phyloP scores from a whole-genome alignment of 2,329 filamentous ascomycete genomes.

The Piedraia hortae region DNA sequence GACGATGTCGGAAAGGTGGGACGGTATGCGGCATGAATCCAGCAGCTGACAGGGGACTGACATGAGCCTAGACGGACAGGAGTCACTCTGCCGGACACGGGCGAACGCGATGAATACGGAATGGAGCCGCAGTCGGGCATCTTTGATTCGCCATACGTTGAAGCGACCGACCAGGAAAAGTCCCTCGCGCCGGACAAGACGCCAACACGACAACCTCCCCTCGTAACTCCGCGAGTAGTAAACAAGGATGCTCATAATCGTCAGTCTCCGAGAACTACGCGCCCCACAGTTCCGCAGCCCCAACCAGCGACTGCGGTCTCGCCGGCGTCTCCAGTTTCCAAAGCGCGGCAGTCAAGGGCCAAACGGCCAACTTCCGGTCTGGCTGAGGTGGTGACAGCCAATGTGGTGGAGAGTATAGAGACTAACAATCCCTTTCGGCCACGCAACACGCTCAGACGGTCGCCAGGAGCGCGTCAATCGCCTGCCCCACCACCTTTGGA shows the following conservation, averaged over 20 bases:
- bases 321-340: constrained; percentile 35
- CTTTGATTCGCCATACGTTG: constrained; percentile 47
- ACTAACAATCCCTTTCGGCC: constrained; percentile 11
- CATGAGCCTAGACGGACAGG: constrained; percentile 49
- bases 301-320: constrained; percentile 27
- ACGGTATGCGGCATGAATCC: constrained; percentile 4
- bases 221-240: no score
- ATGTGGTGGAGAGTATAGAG: constrained; percentile 7
- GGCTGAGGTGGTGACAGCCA: constrained; percentile 5
- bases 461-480: constrained; percentile 5
- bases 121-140: constrained; percentile 68
- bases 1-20: constrained; percentile 13
- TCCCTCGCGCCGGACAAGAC: constrained; percentile 27
- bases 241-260: constrained; percentile 15
- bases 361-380: constrained; percentile 12
- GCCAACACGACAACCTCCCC: no score
- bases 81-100: constrained; percentile 48
- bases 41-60: not conserved
- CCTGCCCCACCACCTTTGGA: constrained; percentile 3
- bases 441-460: constrained; percentile 7
- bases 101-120: constrained; percentile 68
- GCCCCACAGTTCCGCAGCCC: no score
- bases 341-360: constrained; percentile 17
- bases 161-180: constrained; percentile 24
- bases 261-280: constrained; percentile 20